A percentile compares a stretch with the other conserved stretches of the same genome.
Evolutionary conservation across 2,329 filamentous ascomycete genomes (phyloP).

Genomic region (Pezicula radicicola): DNA sequence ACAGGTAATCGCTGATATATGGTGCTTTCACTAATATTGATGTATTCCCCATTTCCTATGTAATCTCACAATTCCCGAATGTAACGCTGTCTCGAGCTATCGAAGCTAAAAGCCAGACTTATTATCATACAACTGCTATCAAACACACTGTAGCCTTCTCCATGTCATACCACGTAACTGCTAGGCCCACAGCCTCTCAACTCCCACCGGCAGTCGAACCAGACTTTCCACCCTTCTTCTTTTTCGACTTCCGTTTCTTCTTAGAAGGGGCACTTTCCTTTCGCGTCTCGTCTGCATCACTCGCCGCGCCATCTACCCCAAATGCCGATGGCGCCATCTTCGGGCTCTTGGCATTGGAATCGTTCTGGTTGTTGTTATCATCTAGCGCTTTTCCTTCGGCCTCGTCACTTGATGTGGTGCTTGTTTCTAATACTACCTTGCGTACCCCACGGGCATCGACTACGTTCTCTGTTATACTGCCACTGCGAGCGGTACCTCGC

Average conservation of each 20-base stretch:
- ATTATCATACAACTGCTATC: background rate
- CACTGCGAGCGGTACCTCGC: conserved; percentile 59
- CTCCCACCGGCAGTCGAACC: conserved; percentile 5
- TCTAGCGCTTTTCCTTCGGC: background rate
- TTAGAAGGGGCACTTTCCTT: conserved; percentile 24
- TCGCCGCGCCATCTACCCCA: background rate
- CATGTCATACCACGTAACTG: background rate
- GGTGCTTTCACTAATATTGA: background rate
- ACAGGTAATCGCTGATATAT: background rate
- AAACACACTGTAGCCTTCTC: background rate
- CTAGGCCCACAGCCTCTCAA: background rate
- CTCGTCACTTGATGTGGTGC: conserved; percentile 35
- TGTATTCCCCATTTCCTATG: too few species aligned
- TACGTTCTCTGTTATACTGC: conserved; percentile 78
- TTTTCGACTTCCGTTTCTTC: conserved; percentile 18
- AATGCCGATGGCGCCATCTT: background rate
- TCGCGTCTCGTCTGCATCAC: conserved; percentile 1
- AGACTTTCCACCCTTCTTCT: conserved; percentile 23
- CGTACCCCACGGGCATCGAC: conserved; percentile 70
- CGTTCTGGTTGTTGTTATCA: background rate
- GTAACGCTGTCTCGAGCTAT: too few species aligned
- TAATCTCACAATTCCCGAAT: too few species aligned
- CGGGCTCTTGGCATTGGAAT: background rate
- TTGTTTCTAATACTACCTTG: conserved; percentile 73
- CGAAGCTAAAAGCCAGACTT: too few species aligned